Conservation (phyloP, 2,329 filamentous ascomycete species). For the Curvularia eragrostidis region DNA sequence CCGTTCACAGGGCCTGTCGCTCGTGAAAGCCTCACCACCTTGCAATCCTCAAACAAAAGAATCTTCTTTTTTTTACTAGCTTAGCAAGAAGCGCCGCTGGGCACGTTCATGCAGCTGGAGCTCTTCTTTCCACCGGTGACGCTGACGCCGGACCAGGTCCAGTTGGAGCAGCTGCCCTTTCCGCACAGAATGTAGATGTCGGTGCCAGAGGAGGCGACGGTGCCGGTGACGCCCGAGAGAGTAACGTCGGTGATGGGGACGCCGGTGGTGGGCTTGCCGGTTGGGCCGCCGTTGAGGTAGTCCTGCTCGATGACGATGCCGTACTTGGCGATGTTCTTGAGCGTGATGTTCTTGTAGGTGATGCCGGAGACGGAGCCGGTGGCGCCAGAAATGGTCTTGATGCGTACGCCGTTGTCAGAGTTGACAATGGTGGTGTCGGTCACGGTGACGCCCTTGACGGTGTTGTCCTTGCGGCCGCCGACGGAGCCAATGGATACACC, state of each 20-base stretch:
- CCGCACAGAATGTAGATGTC: conserved; percentile 64
- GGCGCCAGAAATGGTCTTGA: conserved; percentile 63
- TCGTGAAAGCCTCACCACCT: neutral
- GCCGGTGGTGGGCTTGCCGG: conserved; percentile 55
- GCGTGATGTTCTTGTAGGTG: conserved; percentile 56
- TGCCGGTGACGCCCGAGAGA: conserved; percentile 53
- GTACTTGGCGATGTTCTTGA: conserved; percentile 56
- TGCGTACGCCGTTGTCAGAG: conserved; percentile 64
- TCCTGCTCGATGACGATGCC: conserved; percentile 63
- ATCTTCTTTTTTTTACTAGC: too few relatives aligned
- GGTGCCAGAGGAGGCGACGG: conserved; percentile 39
- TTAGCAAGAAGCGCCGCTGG: conserved; percentile 2
- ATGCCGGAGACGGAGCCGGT: conserved; percentile 60
- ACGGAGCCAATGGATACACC: conserved; percentile 67
- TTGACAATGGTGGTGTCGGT: conserved; percentile 57
- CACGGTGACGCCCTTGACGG: conserved; percentile 61
- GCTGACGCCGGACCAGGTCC: conserved; percentile 60
- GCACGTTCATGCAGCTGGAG: neutral
- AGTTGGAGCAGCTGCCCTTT: conserved; percentile 60
- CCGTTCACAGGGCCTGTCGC: neutral
- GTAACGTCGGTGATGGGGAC: conserved; percentile 57
- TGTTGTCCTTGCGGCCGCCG: conserved; percentile 63
- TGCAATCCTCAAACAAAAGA: neutral
- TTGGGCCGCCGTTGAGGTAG: conserved; percentile 57
- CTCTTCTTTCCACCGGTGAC: conserved; percentile 43